Percentiles rank a stretch among this genome's conserved stretches.
These are phyloP conservation scores for Gossypium bickii DNA, from an alignment of 345 rosid species.

Conservation along the genomic window DNA sequence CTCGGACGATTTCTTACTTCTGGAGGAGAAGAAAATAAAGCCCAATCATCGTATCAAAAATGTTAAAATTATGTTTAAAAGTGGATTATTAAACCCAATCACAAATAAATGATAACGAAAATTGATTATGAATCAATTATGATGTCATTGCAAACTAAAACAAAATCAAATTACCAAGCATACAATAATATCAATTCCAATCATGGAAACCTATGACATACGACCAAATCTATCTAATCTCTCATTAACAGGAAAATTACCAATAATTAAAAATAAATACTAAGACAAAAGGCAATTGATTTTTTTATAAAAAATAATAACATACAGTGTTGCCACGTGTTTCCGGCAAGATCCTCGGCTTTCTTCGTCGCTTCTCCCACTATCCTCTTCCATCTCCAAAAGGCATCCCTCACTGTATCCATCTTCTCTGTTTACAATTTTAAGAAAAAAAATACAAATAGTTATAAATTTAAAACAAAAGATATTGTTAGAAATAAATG, in stretches of 20 bases:
- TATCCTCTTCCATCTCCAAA: conserved; percentile 55
- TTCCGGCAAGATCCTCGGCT: conserved; percentile 63
- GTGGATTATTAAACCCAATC: too few species aligned
- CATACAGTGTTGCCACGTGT: conserved; percentile 47
- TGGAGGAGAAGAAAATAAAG: too few species aligned
- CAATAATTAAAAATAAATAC: background rate
- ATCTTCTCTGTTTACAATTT: conserved; percentile 41
- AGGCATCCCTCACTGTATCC: conserved; percentile 46
- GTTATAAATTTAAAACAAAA: background rate
- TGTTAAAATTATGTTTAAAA: too few species aligned
- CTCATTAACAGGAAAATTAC: background rate
- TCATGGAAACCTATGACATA: background rate
- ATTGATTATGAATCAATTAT: too few species aligned
- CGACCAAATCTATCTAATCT: background rate
- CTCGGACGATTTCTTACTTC: too few species aligned
- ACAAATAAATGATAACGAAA: too few species aligned
- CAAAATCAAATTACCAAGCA: background rate
- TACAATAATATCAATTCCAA: background rate
- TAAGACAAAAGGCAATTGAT: background rate
- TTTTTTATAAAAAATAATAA: background rate
- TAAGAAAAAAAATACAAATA: background rate
- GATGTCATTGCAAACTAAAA: background rate
- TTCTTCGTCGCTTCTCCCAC: conserved; percentile 57
- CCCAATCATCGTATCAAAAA: too few species aligned
- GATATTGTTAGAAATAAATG: background rate